Conservation (phyloP, 1,284 basidiomycete species). For the Leccinum variabile region DNA sequence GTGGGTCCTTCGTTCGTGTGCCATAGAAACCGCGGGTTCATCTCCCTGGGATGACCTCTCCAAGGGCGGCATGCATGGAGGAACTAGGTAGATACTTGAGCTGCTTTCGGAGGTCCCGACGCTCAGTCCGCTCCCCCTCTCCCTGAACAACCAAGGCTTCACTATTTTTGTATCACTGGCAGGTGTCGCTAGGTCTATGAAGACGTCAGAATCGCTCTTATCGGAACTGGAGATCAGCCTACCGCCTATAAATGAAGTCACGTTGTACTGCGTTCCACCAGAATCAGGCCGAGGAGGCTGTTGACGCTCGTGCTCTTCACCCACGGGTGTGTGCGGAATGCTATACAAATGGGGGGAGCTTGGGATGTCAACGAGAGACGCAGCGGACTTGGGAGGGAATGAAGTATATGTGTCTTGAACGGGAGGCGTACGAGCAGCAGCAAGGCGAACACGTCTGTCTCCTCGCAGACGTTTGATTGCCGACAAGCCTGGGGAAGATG, state of each 20-base stretch:
- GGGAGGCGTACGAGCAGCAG: conserved; percentile 5
- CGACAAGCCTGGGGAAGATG: conserved; percentile 14
- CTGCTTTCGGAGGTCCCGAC: neutral
- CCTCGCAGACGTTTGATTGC: conserved; percentile 24
- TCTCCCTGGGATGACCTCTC: too few relatives aligned
- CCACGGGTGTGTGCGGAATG: conserved; percentile 33
- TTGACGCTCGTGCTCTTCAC: conserved; percentile 33
- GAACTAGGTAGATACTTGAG: neutral
- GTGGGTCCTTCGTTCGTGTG: too few relatives aligned
- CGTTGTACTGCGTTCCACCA: conserved; percentile 62
- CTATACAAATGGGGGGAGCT: conserved; percentile 15
- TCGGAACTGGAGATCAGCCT: conserved; percentile 25
- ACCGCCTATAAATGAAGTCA: conserved; percentile 76
- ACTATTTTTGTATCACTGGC: conserved; percentile 6
- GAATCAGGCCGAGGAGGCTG: conserved; percentile 38
- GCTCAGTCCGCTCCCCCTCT: conserved; percentile 7
- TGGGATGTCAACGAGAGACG: conserved; percentile 18
- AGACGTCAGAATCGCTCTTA: conserved; percentile 3
- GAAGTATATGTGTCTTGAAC: conserved; percentile 8
- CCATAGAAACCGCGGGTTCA: too few relatives aligned
- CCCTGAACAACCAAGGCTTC: conserved; percentile 3
- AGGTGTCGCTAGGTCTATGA: conserved; percentile 37
- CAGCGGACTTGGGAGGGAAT: conserved; percentile 7
- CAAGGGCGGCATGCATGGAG: neutral
- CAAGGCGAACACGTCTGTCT: conserved; percentile 23